phyloP scores from a whole-genome alignment of 2,329 filamentous ascomycete species.

The Penicillium janthinellum region DNA sequence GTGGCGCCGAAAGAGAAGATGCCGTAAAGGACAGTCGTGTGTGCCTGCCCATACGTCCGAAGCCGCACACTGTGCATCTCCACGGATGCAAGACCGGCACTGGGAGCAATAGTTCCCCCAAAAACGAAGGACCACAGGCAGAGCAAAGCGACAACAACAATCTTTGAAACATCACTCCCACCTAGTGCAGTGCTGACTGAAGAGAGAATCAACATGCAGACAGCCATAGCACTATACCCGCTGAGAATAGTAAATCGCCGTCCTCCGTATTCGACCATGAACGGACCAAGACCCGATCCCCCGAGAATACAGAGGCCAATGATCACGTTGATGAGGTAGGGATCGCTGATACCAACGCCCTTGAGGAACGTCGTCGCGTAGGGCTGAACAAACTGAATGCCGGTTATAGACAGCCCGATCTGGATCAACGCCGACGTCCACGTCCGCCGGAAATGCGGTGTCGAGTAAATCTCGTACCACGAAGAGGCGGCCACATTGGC shows the following conservation, averaged over 20 bases:
- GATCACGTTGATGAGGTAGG: constrained; percentile 27
- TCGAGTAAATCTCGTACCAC: constrained; percentile 29
- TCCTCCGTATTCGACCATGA: constrained; percentile 27
- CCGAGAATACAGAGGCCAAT: constrained; percentile 24
- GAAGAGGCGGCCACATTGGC: constrained; percentile 14
- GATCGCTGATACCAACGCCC: constrained; percentile 26
- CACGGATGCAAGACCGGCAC: constrained; percentile 25
- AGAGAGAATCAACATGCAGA: constrained; percentile 28
- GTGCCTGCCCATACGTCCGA: constrained; percentile 32
- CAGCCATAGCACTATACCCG: constrained; percentile 26
- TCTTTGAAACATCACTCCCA: constrained; percentile 17
- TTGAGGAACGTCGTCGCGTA: constrained; percentile 25
- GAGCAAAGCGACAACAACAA: constrained; percentile 29
- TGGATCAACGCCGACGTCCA: constrained; percentile 27
- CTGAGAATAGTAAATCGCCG: constrained; percentile 25
- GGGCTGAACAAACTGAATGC: constrained; percentile 26
- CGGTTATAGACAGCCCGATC: constrained; percentile 30
- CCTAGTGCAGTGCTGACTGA: constrained; percentile 25
- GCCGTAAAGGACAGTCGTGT: constrained; percentile 25
- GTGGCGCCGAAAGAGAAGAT: constrained; percentile 27
- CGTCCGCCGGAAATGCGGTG: constrained; percentile 26
- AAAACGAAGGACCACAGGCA: constrained; percentile 32
- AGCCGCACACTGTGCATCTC: constrained; percentile 33
- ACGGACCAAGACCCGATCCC: constrained; percentile 22
- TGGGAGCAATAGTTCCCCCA: constrained; percentile 28